phyloP scores from a whole-genome alignment of 768 basidiomycete species.

The Rhizopogon salebrosus region DNA sequence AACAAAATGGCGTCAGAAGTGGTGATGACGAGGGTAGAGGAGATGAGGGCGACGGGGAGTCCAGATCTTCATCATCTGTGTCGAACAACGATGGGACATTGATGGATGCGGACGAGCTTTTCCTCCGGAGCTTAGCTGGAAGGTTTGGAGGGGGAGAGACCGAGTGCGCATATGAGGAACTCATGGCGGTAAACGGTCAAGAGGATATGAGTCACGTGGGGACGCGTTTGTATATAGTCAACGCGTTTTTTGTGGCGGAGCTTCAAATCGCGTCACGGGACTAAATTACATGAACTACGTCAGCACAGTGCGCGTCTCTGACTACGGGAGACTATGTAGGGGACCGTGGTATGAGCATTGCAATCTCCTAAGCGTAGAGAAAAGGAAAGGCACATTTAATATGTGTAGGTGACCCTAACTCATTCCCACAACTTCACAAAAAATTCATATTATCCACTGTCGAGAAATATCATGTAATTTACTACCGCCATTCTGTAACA shows the following conservation, averaged over 20 bases:
- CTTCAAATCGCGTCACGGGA: slow-evolving; percentile 12
- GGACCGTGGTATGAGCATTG: too few relatives aligned
- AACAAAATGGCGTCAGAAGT: slow-evolving; percentile 9
- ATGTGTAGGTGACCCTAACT: too few relatives aligned
- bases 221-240: slow-evolving; percentile 12
- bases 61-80: background rate
- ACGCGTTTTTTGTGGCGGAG: slow-evolving; percentile 33
- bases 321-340: too few relatives aligned
- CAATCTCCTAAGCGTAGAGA: too few relatives aligned
- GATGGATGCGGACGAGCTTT: slow-evolving; percentile 16
- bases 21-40: slow-evolving; percentile 18
- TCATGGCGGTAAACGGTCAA: slow-evolving; percentile 25
- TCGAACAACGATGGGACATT: slow-evolving; percentile 1
- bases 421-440: too few relatives aligned
- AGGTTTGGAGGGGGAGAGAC: slow-evolving; percentile 9
- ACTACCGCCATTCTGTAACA: too few relatives aligned
- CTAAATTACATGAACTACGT: too few relatives aligned
- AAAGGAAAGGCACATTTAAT: too few relatives aligned
- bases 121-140: slow-evolving; percentile 19
- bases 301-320: too few relatives aligned
- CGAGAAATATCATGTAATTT: too few relatives aligned
- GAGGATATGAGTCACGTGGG: slow-evolving; percentile 28
- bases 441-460: too few relatives aligned
- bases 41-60: slow-evolving; percentile 11
- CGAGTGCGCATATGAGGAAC: slow-evolving; percentile 6